These are phyloP conservation scores for Candida coleopterorum DNA, from an alignment of 805 yeast species.

Conservation along the genomic window DNA sequence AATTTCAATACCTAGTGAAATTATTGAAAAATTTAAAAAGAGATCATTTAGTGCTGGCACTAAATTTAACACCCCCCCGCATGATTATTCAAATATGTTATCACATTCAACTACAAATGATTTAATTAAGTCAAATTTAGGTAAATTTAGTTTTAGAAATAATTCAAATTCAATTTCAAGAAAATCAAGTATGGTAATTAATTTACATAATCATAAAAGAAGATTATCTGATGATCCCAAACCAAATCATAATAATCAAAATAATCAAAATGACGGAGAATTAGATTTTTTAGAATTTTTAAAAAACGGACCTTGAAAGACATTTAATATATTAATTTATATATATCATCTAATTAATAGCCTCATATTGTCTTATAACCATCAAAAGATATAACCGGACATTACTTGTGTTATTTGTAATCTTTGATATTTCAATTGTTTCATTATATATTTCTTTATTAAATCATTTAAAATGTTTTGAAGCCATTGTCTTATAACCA, in stretches of 20 bases:
- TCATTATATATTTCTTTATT: too few relatives aligned
- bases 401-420: too few relatives aligned
- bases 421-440: too few relatives aligned
- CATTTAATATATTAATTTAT: neutral
- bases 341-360: too few relatives aligned
- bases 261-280: constrained; percentile 23
- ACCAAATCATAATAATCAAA: neutral
- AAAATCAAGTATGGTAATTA: neutral
- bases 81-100: constrained; percentile 37
- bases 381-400: too few relatives aligned
- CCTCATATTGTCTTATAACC: too few relatives aligned
- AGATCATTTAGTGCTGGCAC: constrained; percentile 8
- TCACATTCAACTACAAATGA: too few relatives aligned
- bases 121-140: constrained; percentile 24
- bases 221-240: constrained; percentile 2
- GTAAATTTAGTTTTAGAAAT: constrained; percentile 22
- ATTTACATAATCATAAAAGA: neutral
- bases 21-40: constrained; percentile 3
- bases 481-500: too few relatives aligned
- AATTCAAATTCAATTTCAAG: constrained; percentile 4
- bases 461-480: too few relatives aligned
- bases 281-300: constrained; percentile 47
- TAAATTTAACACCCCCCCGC: constrained; percentile 9
- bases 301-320: constrained; percentile 24
- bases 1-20: neutral